Base-by-base conservation (phyloP, 2,329 filamentous ascomycete genomes). In the Verticillium zaregamsianum region DNA sequence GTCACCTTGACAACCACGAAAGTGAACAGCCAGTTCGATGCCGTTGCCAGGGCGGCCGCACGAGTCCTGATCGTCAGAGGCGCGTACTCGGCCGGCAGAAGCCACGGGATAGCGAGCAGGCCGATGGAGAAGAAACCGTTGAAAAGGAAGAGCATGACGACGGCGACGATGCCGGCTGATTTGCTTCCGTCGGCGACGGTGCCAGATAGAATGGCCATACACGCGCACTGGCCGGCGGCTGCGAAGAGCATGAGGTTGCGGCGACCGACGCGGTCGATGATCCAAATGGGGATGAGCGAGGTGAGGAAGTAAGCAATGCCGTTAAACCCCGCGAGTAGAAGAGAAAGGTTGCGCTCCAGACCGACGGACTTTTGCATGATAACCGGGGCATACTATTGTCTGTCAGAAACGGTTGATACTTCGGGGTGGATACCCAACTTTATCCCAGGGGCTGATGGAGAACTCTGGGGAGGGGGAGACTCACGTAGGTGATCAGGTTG, bases 191-290 rank as follows among this genome's bases (percentile, higher is more conserved):
- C 69, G 11, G 71, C 75, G 0, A 80, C 75, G 0, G 79, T 80
- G 9, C 76, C 77, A 2, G 79, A 77, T 11, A 82, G 70, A 2
- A 81, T 70, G 12, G 76, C 76, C 79, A 83, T 82, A 62, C 79
- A 82, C 3, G 63, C 67, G 61, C 71, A 69, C 52, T 77, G 74
- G 1, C 74, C 74, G 2, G 64, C 68, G 14, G 69, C 72, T 1
- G 73, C 72, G 25, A 76, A 86, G 69, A 87, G 79, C 79, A 88
- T 84, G 70, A 87, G 76, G 68, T 85, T 86, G 9, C 85, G 76
- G 5, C 85, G 79, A 20, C 85, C 85, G 65, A 81, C 80, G 2
- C 70, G 69, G 39, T 76, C 73, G 32, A 75, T 73, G 28, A 73
- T 61, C 70, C 72, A 75, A 37, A 75, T 73, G 0, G 72, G 71